Conservation (phyloP, 495 filamentous ascomycete genomes). For the Annulohypoxylon stygium region DNA sequence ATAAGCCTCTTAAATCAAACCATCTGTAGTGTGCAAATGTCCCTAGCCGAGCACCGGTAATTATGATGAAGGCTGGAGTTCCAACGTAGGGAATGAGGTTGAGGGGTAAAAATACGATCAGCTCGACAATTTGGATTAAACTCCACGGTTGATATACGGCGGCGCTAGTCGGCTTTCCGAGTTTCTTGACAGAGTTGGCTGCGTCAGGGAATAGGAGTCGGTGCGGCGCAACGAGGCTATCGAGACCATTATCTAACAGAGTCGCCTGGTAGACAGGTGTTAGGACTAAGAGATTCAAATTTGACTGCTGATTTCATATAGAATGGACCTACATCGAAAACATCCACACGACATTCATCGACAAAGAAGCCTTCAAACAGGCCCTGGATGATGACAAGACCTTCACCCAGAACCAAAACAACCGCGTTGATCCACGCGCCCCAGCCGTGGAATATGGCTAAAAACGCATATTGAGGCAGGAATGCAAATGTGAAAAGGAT, state of each 20-base stretch:
- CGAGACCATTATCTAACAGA: constrained; percentile 64
- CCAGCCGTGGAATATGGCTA: constrained; percentile 88
- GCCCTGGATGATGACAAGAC: constrained; percentile 80
- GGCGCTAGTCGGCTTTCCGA: constrained; percentile 78
- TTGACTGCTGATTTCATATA: constrained; percentile 32
- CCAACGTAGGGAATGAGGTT: constrained; percentile 92
- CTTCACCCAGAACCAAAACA: constrained; percentile 84
- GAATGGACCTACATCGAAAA: constrained; percentile 79
- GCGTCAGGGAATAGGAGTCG: constrained; percentile 74
- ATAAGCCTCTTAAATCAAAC: constrained; percentile 83
- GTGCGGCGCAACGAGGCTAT: constrained; percentile 74
- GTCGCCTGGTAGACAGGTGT: constrained; percentile 52
- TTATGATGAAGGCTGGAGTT: constrained; percentile 79
- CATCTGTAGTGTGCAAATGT: constrained; percentile 75
- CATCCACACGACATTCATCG: constrained; percentile 86
- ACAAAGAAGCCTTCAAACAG: constrained; percentile 85
- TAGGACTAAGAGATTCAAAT: not conserved
- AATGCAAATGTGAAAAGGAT: constrained; percentile 89
- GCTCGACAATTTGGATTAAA: constrained; percentile 80
- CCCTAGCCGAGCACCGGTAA: constrained; percentile 72
- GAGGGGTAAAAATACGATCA: constrained; percentile 82
- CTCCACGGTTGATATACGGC: constrained; percentile 79
- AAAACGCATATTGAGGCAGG: constrained; percentile 83
- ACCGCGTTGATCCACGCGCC: constrained; percentile 80
- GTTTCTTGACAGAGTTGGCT: constrained; percentile 73